Conservation (phyloP, 805 yeast genomes). For the Saturnispora dispora region DNA sequence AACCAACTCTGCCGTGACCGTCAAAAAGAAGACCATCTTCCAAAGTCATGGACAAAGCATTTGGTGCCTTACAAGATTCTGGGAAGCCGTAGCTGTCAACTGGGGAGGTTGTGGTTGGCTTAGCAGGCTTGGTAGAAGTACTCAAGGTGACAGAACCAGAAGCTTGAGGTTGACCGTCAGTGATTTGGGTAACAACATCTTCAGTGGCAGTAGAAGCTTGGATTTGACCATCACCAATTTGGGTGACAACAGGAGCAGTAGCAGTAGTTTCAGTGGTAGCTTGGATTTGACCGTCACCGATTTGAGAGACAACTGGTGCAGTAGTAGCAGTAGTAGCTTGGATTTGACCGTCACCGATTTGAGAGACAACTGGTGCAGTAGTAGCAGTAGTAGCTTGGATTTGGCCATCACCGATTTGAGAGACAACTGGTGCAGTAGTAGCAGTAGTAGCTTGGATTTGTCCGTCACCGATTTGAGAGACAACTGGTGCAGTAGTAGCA, state of each 20-base stretch:
- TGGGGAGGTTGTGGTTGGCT: conserved; percentile 23
- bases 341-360: neutral
- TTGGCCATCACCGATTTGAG: neutral
- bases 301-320: neutral
- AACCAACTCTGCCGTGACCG: conserved; percentile 43
- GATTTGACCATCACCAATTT: conserved; percentile 53
- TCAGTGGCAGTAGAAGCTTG: conserved; percentile 36
- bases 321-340: neutral
- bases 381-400: neutral
- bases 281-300: neutral
- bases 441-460: conserved; percentile 47
- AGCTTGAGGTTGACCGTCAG: conserved; percentile 27
- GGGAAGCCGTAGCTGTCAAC: conserved; percentile 16
- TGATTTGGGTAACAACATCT: conserved; percentile 33
- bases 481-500: conserved; percentile 17
- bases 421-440: neutral
- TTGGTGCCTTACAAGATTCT: conserved; percentile 30
- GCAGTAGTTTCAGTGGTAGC: conserved; percentile 8
- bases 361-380: neutral
- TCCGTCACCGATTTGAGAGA: conserved; percentile 41
- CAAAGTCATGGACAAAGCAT: conserved; percentile 37
- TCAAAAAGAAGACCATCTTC: conserved; percentile 35
- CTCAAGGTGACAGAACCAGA: conserved; percentile 30
- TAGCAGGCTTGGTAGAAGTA: conserved; percentile 20
- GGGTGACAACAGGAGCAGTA: conserved; percentile 19